Evolutionary conservation across 345 rosid species (phyloP), one percentile per base, ranked within the genome.

Genomic region (Jatropha curcas): DNA sequence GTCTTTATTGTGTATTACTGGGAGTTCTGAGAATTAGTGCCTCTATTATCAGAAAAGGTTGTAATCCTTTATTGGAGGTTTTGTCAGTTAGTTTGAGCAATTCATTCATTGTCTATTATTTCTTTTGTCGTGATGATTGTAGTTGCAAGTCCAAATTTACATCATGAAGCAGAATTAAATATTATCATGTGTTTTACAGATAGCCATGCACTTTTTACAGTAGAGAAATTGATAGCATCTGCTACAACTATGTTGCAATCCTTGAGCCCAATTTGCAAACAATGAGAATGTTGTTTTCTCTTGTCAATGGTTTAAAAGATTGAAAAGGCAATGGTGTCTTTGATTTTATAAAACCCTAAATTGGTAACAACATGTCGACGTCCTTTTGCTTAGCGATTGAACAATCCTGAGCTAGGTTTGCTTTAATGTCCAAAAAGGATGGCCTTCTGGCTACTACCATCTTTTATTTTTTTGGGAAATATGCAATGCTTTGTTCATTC

Each of bases 1-100:
- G 5, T 17, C 25, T 9, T 57, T 57, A 6, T 20, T 28, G 20
- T 57, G 27, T 28, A 27, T 31, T 3, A 33, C 28, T 57, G 33
- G 1, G 61, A 57, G 31, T 57, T 7, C 34, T 57, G 34, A 57
- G 35, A 57, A 27, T 57, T 27, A 57, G 35, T 57, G 35, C 45
- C 35, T 12, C 57, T 7, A 14, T 9, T 13, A 12, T 57, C 35
- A 27, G 35, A 31, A n/a, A n/a, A n/a, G 64, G 11, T 30, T 31
- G 31, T 41, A 33, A 20, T 57, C 65, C 65, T 60, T 60, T 60
- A 4, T 60, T 19, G 43, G 64, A 33, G 24, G 34, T 57, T 57
- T 31, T 27, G 61, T 57, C 7, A 5, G 34, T 57, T 57, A 12
- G 60, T 4, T 57, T 9, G 14, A 33, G 35, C 61, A 27, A 14